Evolutionary conservation across 495 filamentous ascomycete genomes (phyloP).

Genomic region (Aspergillus sparsus): DNA sequence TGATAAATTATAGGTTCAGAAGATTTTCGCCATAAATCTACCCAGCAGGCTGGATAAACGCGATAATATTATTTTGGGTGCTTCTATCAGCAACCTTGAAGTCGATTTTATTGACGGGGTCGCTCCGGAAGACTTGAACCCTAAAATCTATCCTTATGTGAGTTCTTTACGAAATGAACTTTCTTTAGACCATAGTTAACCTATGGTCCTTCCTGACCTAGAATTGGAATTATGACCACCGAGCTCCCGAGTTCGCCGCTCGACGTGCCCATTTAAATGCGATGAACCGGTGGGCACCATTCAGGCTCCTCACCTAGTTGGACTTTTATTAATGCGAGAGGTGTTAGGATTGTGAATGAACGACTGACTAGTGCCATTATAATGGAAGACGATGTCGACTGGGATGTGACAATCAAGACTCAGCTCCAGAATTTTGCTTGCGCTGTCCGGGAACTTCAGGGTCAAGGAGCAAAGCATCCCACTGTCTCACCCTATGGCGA

Average conservation of each 20-base stretch:
- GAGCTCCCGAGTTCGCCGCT: constrained; percentile 25
- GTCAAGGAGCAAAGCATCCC: constrained; percentile 17
- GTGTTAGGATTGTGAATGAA: constrained; percentile 40
- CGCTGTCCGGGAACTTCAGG: constrained; percentile 36
- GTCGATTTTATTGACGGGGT: constrained; percentile 54
- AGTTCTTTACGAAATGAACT: constrained; percentile 4
- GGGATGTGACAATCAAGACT: constrained; percentile 51
- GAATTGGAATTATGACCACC: constrained; percentile 27
- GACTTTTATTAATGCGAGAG: background rate
- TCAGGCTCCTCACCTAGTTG: background rate
- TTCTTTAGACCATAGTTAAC: constrained; percentile 1
- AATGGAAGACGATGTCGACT: constrained; percentile 59
- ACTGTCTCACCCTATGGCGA: constrained; percentile 54
- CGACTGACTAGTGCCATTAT: constrained; percentile 49
- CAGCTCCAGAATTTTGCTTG: constrained; percentile 52
- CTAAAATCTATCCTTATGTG: constrained; percentile 31
- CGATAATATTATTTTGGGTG: constrained; percentile 57
- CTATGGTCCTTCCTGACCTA: constrained; percentile 21
- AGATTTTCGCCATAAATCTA: constrained; percentile 61
- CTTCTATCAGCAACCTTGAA: constrained; percentile 50
- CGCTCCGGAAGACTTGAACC: constrained; percentile 22
- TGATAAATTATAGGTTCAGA: constrained; percentile 50
- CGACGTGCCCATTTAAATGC: constrained; percentile 36
- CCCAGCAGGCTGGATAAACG: constrained; percentile 59
- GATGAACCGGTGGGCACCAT: constrained; percentile 28